A percentile compares a stretch with the other conserved stretches of the same genome.
Conservation (phyloP, 1,284 basidiomycete genomes). For the Tilletia horrida region DNA sequence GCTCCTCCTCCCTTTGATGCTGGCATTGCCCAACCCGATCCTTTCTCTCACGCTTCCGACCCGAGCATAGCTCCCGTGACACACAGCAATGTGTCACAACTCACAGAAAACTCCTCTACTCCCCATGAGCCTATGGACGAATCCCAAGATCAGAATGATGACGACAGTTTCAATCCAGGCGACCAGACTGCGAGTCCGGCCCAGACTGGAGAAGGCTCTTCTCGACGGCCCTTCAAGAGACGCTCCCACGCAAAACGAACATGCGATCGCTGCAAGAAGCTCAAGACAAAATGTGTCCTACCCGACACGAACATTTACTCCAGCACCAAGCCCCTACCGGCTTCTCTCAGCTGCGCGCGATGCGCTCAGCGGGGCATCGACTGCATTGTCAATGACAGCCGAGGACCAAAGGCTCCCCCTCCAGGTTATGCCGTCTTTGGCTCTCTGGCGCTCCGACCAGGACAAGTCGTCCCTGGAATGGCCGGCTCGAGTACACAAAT, state of each 20-base stretch:
- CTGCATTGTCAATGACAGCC: slow-evolving; percentile 27
- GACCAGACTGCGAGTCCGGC: no score
- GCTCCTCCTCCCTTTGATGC: no score
- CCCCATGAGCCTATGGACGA: no score
- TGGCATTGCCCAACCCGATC: no score
- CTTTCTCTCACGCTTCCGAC: no score
- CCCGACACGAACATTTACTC: slow-evolving; percentile 33
- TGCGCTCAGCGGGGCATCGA: slow-evolving; percentile 30
- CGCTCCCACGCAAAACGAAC: slow-evolving; percentile 30
- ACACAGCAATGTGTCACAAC: no score
- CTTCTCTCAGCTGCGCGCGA: slow-evolving; percentile 29
- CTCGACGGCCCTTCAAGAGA: slow-evolving; percentile 17
- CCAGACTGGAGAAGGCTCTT: background rate
- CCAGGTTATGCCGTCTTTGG: background rate
- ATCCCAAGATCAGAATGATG: no score
- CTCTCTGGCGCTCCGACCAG: background rate
- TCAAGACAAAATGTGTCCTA: slow-evolving; percentile 37
- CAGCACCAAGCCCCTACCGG: slow-evolving; percentile 24
- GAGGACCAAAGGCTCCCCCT: slow-evolving; percentile 64
- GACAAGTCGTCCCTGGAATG: background rate
- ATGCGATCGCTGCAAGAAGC: slow-evolving; percentile 35
- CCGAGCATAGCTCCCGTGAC: no score
- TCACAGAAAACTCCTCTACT: no score
- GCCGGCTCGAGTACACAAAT: background rate
- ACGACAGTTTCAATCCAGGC: no score